These are phyloP conservation scores for Sphaerulina vaccinii DNA, from an alignment of 2,329 filamentous ascomycete genomes.

Conservation along the genomic window DNA sequence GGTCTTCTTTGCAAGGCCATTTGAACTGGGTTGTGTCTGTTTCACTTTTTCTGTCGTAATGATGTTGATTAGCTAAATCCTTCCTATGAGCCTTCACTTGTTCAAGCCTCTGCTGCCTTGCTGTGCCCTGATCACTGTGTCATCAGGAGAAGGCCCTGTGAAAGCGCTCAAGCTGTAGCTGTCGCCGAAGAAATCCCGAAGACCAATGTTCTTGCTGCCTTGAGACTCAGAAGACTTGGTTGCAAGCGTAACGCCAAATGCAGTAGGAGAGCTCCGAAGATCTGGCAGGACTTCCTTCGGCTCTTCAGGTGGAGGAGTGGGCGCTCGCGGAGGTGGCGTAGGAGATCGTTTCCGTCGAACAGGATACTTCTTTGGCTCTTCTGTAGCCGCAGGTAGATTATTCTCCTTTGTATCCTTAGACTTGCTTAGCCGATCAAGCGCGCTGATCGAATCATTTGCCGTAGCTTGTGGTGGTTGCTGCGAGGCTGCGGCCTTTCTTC, in stretches of 20 bases:
- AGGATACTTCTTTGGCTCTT: slow-evolving; percentile 63
- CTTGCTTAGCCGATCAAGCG: slow-evolving; percentile 45
- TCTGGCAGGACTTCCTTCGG: slow-evolving; percentile 30
- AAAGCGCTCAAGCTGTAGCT: slow-evolving; percentile 26
- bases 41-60: slow-evolving; percentile 23
- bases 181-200: slow-evolving; percentile 32
- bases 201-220: slow-evolving; percentile 18
- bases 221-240: slow-evolving; percentile 2
- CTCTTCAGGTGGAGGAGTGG: slow-evolving; percentile 32
- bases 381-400: slow-evolving; percentile 45
- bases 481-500: slow-evolving; percentile 67
- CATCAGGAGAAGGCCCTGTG: slow-evolving; percentile 36
- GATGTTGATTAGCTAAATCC: slow-evolving; percentile 15
- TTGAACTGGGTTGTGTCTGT: slow-evolving; percentile 19
- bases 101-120: slow-evolving; percentile 35
- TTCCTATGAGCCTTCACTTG: slow-evolving; percentile 23
- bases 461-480: slow-evolving; percentile 13
- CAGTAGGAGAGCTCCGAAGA: slow-evolving; percentile 33
- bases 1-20: slow-evolving; percentile 33
- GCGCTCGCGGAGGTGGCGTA: slow-evolving; percentile 31
- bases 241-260: slow-evolving; percentile 33
- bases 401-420: slow-evolving; percentile 31
- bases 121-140: slow-evolving; percentile 33
- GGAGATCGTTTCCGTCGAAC: slow-evolving; percentile 32
- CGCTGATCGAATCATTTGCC: slow-evolving; percentile 37